A percentile compares a stretch with the other conserved stretches of the same genome.
These are phyloP conservation scores for Cornus controversa DNA, from an alignment of 148 eudicot genomes.

Conservation along the genomic window DNA sequence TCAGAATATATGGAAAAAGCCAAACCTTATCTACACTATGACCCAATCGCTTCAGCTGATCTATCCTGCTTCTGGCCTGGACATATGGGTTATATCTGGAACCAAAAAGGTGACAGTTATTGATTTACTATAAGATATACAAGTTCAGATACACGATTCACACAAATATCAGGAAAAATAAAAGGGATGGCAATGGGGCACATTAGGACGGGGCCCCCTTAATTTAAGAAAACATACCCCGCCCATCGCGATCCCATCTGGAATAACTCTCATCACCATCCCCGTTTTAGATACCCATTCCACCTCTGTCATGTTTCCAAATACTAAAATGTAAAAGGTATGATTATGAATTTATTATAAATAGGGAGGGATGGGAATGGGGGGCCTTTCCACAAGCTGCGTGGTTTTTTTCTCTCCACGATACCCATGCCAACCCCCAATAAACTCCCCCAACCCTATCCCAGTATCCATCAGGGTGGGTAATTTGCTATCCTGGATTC, in stretches of 20 bases:
- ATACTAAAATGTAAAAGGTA: too few species aligned
- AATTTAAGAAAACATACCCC: background rate
- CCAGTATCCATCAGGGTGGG: too few species aligned
- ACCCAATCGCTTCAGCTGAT: conserved; percentile 95
- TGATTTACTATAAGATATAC: background rate
- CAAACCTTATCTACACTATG: conserved; percentile 94
- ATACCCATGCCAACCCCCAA: too few species aligned
- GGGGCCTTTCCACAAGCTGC: background rate
- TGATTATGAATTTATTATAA: too few species aligned
- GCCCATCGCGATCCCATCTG: background rate
- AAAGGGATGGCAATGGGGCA: background rate
- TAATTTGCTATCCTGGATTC: too few species aligned
- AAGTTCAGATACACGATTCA: background rate
- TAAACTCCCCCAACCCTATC: too few species aligned
- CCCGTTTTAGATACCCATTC: too few species aligned
- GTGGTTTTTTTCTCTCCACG: too few species aligned
- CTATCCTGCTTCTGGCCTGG: conserved; percentile 95
- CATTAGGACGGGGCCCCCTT: background rate
- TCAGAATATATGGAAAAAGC: background rate
- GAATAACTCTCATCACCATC: background rate
- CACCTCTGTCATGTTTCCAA: too few species aligned
- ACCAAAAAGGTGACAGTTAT: conserved; percentile 8
- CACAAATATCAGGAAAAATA: background rate
- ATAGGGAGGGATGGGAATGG: too few species aligned
- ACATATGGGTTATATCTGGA: conserved; percentile 98